phyloP scores from a whole-genome alignment of 2,329 filamentous ascomycete genomes.

The Juglanconis sp. region DNA sequence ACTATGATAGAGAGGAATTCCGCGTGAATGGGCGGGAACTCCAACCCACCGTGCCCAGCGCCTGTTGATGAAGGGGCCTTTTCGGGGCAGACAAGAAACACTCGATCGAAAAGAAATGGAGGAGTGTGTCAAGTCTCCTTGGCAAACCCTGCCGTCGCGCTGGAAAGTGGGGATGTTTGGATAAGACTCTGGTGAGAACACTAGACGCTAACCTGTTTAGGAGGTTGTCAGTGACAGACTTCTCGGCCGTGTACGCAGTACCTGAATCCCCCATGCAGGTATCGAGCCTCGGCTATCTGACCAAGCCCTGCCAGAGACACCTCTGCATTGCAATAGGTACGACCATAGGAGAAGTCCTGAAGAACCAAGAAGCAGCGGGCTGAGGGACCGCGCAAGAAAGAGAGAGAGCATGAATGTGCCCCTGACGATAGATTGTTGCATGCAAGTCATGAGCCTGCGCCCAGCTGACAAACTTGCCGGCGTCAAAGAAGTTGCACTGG shows the following conservation, averaged over 20 bases:
- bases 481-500: background rate
- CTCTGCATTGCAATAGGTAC: background rate
- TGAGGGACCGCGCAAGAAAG: background rate
- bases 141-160: constrained; percentile 1
- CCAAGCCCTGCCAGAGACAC: background rate
- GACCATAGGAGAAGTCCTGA: background rate
- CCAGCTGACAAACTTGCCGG: constrained; percentile 7
- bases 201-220: background rate
- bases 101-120: constrained; percentile 1
- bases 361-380: background rate
- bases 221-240: background rate
- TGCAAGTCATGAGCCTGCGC: background rate
- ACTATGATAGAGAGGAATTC: no score
- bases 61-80: constrained; percentile 15
- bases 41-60: background rate
- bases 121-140: constrained; percentile 7
- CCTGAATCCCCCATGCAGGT: background rate
- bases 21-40: background rate
- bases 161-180: background rate
- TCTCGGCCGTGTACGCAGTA: background rate
- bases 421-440: background rate
- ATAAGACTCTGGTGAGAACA: background rate
- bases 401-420: background rate
- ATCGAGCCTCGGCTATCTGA: background rate
- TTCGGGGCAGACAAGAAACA: constrained; percentile 19